Percentiles rank a stretch among this genome's conserved stretches.
Evolutionary conservation across 176 grass and related monocot species (phyloP).

Genomic region (Oryza meridionalis): DNA sequence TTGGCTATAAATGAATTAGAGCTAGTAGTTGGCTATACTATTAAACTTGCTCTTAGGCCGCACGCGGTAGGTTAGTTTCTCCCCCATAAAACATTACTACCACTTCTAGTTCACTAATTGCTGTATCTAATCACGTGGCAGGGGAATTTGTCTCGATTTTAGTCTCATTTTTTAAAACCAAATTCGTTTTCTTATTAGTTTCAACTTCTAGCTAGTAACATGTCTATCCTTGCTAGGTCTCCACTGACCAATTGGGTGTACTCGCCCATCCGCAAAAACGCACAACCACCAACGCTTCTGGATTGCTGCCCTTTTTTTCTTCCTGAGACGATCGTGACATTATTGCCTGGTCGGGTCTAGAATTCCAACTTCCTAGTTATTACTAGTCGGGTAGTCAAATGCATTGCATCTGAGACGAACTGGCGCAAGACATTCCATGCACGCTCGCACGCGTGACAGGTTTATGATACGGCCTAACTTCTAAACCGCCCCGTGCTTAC

Average conservation of each 20-base stretch:
- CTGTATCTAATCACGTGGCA: neutral
- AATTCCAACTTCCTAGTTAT: neutral
- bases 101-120: neutral
- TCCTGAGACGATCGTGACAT: neutral
- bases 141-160: neutral
- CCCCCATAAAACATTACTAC: neutral
- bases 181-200: neutral
- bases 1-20: no score
- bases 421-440: conserved; percentile 12
- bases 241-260: neutral
- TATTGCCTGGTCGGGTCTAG: neutral
- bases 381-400: neutral
- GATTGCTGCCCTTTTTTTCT: neutral
- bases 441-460: neutral
- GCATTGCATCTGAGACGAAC: neutral
- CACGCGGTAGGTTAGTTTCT: neutral
- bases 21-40: no score
- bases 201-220: neutral
- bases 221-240: neutral
- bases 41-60: no score
- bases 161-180: neutral
- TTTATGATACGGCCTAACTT: neutral
- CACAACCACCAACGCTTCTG: neutral
- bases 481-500: neutral
- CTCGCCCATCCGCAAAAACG: neutral